These are phyloP conservation scores for Fusarium devonianum DNA, from an alignment of 2,329 filamentous ascomycete genomes.

Conservation along the genomic window DNA sequence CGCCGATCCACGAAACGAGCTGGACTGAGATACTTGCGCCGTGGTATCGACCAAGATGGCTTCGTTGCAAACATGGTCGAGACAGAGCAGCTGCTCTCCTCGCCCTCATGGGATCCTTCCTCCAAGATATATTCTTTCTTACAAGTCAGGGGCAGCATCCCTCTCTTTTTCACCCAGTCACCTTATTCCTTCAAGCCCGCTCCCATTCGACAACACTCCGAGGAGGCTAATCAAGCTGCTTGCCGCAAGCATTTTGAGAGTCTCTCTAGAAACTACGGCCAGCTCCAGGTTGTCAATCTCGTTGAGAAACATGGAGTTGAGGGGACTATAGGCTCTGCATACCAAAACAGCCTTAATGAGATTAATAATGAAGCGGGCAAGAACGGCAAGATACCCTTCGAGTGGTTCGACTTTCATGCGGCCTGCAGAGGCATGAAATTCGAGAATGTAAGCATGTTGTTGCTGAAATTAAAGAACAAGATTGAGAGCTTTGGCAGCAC, in stretches of 20 bases:
- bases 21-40: constrained; percentile 86
- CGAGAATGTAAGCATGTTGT: constrained; percentile 85
- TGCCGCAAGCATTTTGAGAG: constrained; percentile 81
- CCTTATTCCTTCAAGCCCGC: constrained; percentile 92
- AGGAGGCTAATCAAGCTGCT: constrained; percentile 78
- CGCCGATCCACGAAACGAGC: constrained; percentile 85
- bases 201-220: constrained; percentile 81
- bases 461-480: constrained; percentile 72
- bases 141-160: constrained; percentile 89
- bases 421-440: constrained; percentile 97
- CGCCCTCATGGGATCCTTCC: constrained; percentile 67
- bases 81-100: constrained; percentile 90
- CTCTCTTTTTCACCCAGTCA: constrained; percentile 92
- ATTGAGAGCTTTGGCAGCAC: constrained; percentile 78
- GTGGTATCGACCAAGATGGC: constrained; percentile 89
- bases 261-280: constrained; percentile 74
- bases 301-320: constrained; percentile 91
- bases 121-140: constrained; percentile 80
- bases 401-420: constrained; percentile 98
- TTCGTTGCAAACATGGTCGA: constrained; percentile 90
- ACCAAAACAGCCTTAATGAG: constrained; percentile 70
- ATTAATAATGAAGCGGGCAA: constrained; percentile 70
- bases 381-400: constrained; percentile 61
- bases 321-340: constrained; percentile 78
- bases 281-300: constrained; percentile 80